Evolutionary conservation across 768 basidiomycete genomes (phyloP), one percentile per base, ranked within the genome.

Genomic region (Leccinum truebloodii): DNA sequence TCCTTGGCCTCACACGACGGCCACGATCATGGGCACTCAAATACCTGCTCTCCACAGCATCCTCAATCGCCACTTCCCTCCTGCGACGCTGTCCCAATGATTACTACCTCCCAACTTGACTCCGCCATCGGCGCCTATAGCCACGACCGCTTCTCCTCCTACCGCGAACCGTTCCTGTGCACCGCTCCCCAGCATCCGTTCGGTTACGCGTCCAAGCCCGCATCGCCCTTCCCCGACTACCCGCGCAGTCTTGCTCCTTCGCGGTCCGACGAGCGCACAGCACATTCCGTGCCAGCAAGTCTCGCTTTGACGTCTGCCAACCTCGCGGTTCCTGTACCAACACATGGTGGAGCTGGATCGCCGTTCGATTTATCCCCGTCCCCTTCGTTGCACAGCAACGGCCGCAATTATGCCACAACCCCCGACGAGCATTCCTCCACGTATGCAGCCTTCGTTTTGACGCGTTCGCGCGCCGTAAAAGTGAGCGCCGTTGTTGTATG

Each of bases 391-490:
- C 59, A 57, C 26, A 65, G 59, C 59, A 63, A 62, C 20, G 49
- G 30, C 5, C 48, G 52, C 24, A 50, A 46, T 10, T 55, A 62
- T 35, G 52, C 62, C 65, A 34, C 62, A 65, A 34, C 59, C 37
- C 32, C 61, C 13, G 55, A 51, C 32, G 61, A 58, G 16, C 56
- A 59, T 22, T 50, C 62, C 35, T 53, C 58, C 6, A 48, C 46
- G n/a, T 65, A 63, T 26, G 73, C 79, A 18, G 75, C 79, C 6
- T 86, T 86, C 64, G 65, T 82, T 26, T 67, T 75, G 35, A 80
- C 83, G 50, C 78, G 78, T 46, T 86, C 84, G 34, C 80, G 84
- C 59, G 82, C 80, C n/a, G 76, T 85, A 28, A 78, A 77, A 57
- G 86, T 85, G 62, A 66, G 83, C 77, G 12, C 10, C 14, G 10